Evolutionary conservation across 257 asterid genomes (phyloP).

Genomic region (Nicotiana undulata): DNA sequence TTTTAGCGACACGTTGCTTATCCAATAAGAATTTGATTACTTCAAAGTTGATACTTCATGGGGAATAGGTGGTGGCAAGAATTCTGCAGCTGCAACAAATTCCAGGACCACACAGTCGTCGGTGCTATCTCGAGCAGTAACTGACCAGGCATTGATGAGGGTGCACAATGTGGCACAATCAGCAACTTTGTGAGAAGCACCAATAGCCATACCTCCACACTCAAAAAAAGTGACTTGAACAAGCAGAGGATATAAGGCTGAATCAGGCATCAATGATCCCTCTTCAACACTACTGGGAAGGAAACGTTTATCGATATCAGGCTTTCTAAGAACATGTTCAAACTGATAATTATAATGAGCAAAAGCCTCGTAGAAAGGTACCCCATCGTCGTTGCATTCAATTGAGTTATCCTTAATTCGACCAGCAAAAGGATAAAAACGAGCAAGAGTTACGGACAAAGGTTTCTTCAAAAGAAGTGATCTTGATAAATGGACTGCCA

Average conservation of each 20-base stretch:
- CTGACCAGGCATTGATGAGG: background rate
- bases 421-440: background rate
- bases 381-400: background rate
- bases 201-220: background rate
- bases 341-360: background rate
- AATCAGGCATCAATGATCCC: background rate
- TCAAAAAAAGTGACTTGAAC: background rate
- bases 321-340: background rate
- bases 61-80: background rate
- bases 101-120: background rate
- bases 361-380: background rate
- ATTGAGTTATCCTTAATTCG: background rate
- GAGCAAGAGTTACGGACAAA: background rate
- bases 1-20: background rate
- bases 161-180: background rate
- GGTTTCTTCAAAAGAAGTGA: background rate
- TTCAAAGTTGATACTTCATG: background rate
- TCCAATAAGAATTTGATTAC: background rate
- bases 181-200: background rate
- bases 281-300: background rate
- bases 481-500: background rate
- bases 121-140: background rate
- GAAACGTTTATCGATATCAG: background rate
- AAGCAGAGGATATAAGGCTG: background rate
- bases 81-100: background rate